Evolutionary conservation across 352 stramenopile genomes (phyloP), one percentile per base, ranked within the genome.

Genomic region (Phytophthora boehmeriae): DNA sequence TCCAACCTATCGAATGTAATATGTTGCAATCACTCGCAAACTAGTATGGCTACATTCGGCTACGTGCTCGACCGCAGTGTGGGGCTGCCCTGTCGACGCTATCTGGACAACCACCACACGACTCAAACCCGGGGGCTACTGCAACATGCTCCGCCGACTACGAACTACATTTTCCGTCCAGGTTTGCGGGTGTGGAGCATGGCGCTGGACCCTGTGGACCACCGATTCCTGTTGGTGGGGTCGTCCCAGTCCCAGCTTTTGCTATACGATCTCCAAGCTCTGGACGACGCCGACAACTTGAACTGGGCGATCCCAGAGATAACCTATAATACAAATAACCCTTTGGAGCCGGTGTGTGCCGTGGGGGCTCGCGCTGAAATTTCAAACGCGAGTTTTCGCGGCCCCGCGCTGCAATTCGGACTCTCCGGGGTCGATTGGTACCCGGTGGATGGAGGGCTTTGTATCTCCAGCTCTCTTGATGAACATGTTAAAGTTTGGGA

Each of bases 401-500:
- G 47, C 4, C 38, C 63, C 25, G 45, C 51, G 4, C 43, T 86
- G 25, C 78, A 81, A 41, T 84, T 80, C n/a, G 86, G 86, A 36
- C 68, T 96, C 28, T 86, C 86, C 17, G 73, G 75, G 41, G 80
- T 97, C n/a, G 79, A 92, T 39, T 97, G 89, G 89, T 97, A 93
- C 57, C 87, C 88, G 1, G 68, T 94, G 5, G 89, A 97, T 59
- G 83, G 68, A 4, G 89, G 89, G 0, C 54, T 97, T 17, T 95
- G 91, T 44, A 75, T 96, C 19, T 83, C 86, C 8, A 84, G 77
- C n/a, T 81, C 76, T 0, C 69, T 95, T 22, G 87, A 95, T 49
- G 69, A 75, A 39, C 57, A 84, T 44, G 80, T 89, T 2, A 78
- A 78, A 51, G 51, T 93, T 20, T 97, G 88, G 88, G 89, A 97